Evolutionary conservation across 2,329 filamentous ascomycete species (phyloP).

Genomic region (Apiospora marii): DNA sequence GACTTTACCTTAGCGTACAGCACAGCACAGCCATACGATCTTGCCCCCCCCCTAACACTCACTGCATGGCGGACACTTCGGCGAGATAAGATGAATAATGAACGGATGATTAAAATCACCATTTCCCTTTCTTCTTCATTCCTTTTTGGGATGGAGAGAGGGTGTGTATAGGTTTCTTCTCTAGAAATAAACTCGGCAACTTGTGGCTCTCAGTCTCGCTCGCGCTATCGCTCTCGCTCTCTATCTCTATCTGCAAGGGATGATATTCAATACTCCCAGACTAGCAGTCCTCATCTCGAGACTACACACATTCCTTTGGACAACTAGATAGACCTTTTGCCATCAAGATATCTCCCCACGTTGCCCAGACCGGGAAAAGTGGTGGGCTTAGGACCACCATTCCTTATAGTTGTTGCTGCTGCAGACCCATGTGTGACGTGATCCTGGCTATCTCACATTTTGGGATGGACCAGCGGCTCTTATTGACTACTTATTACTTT

Average conservation of each 20-base stretch:
- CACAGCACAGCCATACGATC: neutral
- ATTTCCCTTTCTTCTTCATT: neutral
- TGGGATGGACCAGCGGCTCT: no score
- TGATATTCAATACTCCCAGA: neutral
- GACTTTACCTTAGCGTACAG: neutral
- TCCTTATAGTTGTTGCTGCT: neutral
- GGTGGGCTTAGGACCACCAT: neutral
- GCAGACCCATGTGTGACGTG: neutral
- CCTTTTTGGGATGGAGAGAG: neutral
- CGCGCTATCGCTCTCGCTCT: no score
- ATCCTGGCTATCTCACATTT: neutral
- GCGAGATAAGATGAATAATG: constrained; percentile 3
- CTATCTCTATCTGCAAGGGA: neutral
- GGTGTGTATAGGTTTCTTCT: neutral
- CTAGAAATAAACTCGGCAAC: neutral
- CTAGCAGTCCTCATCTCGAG: neutral
- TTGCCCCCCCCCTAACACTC: neutral
- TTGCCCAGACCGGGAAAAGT: neutral
- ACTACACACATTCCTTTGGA: neutral
- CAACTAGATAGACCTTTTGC: neutral
- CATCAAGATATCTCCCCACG: neutral
- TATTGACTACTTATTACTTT: neutral
- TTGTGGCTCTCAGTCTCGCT: neutral
- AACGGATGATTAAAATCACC: neutral
- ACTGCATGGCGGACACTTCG: neutral